phyloP scores from a whole-genome alignment of 2,329 filamentous ascomycete genomes.

The Aspergillus sergii region DNA sequence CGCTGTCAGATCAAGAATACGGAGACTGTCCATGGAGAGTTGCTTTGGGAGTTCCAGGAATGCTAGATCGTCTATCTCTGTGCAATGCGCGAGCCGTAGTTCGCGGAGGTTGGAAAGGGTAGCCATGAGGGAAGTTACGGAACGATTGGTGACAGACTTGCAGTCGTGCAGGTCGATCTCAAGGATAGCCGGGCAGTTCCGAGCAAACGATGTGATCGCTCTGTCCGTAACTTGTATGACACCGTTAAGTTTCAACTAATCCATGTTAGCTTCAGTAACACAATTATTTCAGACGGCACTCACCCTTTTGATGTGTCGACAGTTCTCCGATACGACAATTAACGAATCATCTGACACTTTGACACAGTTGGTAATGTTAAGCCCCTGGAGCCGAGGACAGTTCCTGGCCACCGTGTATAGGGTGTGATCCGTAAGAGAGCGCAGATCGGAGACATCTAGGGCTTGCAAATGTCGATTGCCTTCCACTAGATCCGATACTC shows the following conservation, averaged over 20 bases:
- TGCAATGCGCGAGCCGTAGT: slow-evolving; percentile 82
- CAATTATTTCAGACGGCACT: slow-evolving; percentile 34
- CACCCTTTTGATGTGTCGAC: slow-evolving; percentile 84
- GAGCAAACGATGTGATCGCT: slow-evolving; percentile 81
- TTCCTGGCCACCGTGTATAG: slow-evolving; percentile 76
- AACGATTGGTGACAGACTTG: slow-evolving; percentile 75
- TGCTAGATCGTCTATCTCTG: slow-evolving; percentile 80
- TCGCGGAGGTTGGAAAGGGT: slow-evolving; percentile 85
- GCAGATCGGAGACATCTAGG: slow-evolving; percentile 82
- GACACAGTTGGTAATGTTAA: slow-evolving; percentile 87
- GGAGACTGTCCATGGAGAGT: slow-evolving; percentile 78
- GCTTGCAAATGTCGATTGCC: slow-evolving; percentile 82
- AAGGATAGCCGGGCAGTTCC: slow-evolving; percentile 86
- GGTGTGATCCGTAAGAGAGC: slow-evolving; percentile 78
- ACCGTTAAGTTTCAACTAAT: slow-evolving; percentile 88
- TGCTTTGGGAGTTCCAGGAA: slow-evolving; percentile 76
- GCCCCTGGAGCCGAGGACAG: slow-evolving; percentile 82
- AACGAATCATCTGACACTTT: slow-evolving; percentile 86
- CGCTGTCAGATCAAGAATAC: slow-evolving; percentile 91
- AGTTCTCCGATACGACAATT: slow-evolving; percentile 76
- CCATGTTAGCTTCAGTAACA: slow-evolving; percentile 15
- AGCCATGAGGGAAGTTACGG: slow-evolving; percentile 77
- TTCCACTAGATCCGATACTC: slow-evolving; percentile 75
- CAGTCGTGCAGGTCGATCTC: slow-evolving; percentile 95
- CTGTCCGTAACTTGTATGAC: slow-evolving; percentile 82